Conservation (phyloP, 306 rosid species). For the Malus sieversii region DNA sequence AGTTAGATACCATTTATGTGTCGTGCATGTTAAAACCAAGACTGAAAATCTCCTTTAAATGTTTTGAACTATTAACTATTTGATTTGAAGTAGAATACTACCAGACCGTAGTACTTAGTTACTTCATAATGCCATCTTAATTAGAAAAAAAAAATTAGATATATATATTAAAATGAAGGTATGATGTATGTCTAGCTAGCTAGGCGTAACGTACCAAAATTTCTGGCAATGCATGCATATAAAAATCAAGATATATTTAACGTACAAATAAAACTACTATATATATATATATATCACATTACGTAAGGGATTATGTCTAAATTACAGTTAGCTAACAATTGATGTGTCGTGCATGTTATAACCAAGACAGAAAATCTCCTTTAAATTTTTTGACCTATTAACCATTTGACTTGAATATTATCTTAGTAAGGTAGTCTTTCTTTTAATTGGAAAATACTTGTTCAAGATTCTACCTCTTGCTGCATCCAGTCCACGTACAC, state of each 20-base stretch:
- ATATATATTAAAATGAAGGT: too few relatives aligned
- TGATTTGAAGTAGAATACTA: too few relatives aligned
- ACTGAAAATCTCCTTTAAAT: too few relatives aligned
- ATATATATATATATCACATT: background rate
- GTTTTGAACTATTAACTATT: too few relatives aligned
- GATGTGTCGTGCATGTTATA: background rate
- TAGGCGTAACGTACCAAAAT: background rate
- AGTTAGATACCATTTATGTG: too few relatives aligned
- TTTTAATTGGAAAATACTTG: background rate
- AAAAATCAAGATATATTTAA: too few relatives aligned
- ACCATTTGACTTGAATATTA: background rate
- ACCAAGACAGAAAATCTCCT: background rate
- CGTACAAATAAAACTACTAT: background rate
- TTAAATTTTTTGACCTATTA: background rate
- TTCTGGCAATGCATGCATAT: background rate
- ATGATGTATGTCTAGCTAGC: too few relatives aligned
- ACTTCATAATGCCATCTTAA: background rate
- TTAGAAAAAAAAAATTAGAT: background rate
- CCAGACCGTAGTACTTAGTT: too few relatives aligned
- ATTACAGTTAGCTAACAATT: too few relatives aligned
- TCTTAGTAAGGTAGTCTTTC: background rate
- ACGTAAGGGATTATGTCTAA: background rate
- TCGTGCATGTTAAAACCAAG: background rate
- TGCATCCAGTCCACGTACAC: background rate
- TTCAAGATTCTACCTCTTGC: conserved; percentile 11